Conservation (phyloP, 2,329 filamentous ascomycete species). For the Falciphora oryzae region DNA sequence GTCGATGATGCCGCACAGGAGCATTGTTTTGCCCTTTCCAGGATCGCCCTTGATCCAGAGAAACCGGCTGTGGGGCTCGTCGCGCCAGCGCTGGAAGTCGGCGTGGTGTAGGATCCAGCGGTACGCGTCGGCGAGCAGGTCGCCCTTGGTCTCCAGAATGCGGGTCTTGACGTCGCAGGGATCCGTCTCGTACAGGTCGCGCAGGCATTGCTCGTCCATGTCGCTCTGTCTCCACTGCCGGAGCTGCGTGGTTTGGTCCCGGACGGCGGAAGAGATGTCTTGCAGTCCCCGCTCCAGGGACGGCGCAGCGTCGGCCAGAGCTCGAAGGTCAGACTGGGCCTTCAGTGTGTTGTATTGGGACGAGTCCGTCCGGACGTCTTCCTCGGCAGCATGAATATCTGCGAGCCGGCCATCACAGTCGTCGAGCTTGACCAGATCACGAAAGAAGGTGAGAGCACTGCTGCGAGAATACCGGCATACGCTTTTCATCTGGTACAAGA, state of each 20-base stretch:
- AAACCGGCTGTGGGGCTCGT: conserved; percentile 16
- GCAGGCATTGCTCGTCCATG: not conserved
- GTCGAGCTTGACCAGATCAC: not conserved
- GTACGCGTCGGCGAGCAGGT: conserved; percentile 26
- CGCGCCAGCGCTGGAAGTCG: conserved; percentile 22
- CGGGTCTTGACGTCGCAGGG: conserved; percentile 21
- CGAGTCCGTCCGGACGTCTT: not conserved
- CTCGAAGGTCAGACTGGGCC: not conserved
- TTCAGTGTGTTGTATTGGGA: not conserved
- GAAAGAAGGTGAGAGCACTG: not conserved
- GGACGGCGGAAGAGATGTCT: not conserved
- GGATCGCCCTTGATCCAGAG: too few relatives aligned
- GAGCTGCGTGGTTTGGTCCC: not conserved
- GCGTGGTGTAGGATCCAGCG: conserved; percentile 28
- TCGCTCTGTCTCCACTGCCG: not conserved
- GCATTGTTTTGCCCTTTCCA: conserved; percentile 40
- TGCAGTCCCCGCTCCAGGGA: not conserved
- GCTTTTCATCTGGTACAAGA: not conserved
- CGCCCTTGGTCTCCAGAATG: conserved; percentile 30
- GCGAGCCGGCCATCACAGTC: not conserved
- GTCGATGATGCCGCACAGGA: conserved; percentile 21
- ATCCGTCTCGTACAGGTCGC: not conserved
- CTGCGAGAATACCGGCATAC: not conserved
- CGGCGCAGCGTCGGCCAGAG: not conserved
- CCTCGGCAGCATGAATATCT: not conserved